phyloP scores from a whole-genome alignment of 1,284 basidiomycete species.

The Apiotrichum domesticum region DNA sequence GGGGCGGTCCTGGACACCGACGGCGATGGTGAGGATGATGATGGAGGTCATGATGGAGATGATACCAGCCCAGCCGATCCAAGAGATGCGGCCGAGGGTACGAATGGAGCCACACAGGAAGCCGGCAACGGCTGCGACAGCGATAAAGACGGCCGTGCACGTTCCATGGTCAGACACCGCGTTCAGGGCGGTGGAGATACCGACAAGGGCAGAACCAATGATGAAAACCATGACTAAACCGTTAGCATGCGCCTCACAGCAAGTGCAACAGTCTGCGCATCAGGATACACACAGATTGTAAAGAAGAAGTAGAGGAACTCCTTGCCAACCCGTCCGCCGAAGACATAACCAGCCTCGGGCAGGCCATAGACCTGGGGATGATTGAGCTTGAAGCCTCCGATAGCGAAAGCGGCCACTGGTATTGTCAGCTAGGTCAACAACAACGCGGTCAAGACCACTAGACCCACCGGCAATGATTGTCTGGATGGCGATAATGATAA shows the following conservation, averaged over 20 bases:
- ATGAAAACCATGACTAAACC: slow-evolving; percentile 24
- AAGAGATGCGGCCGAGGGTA: slow-evolving; percentile 40
- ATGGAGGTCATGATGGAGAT: slow-evolving; percentile 36
- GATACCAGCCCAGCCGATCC: slow-evolving; percentile 42
- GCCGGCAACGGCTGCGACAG: slow-evolving; percentile 31
- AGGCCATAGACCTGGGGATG: slow-evolving; percentile 24
- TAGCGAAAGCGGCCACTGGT: slow-evolving; percentile 13
- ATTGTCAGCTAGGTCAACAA: not conserved
- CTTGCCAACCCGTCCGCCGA: slow-evolving; percentile 21
- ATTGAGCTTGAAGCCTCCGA: slow-evolving; percentile 24
- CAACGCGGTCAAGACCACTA: not conserved
- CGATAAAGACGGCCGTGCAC: slow-evolving; percentile 33
- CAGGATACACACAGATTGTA: slow-evolving; percentile 3
- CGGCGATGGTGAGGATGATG: slow-evolving; percentile 43
- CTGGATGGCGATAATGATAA: slow-evolving; percentile 29
- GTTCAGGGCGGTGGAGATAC: slow-evolving; percentile 24
- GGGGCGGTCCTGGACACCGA: slow-evolving; percentile 41
- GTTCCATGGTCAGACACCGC: slow-evolving; percentile 19
- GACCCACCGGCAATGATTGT: slow-evolving; percentile 31
- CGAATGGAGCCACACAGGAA: slow-evolving; percentile 37
- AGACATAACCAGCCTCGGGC: slow-evolving; percentile 26
- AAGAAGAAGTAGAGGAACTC: slow-evolving; percentile 10
- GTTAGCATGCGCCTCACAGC: not conserved
- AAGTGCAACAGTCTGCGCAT: not conserved
- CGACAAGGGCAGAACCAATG: slow-evolving; percentile 23